Conservation (phyloP, 805 yeast genomes). For the Kodamaea leandrae region DNA sequence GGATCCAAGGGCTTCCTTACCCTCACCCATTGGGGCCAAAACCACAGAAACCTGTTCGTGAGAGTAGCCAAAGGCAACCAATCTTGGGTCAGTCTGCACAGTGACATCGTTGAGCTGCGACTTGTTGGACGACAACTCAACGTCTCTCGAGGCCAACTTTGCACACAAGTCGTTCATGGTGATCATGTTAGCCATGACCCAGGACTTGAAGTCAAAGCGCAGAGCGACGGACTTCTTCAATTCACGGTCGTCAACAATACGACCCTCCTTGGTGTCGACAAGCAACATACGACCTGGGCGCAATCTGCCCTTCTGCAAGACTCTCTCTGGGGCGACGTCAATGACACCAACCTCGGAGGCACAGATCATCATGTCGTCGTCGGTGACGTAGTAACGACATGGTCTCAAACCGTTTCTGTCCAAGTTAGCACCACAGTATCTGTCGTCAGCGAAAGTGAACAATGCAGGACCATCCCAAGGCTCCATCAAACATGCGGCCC, state of each 20-base stretch:
- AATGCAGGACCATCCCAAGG: slow-evolving; percentile 99
- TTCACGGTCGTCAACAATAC: slow-evolving; percentile 90
- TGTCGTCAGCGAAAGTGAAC: slow-evolving; percentile 93
- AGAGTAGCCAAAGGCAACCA: slow-evolving; percentile 89
- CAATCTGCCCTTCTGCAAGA: slow-evolving; percentile 87
- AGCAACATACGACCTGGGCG: slow-evolving; percentile 95
- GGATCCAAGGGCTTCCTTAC: slow-evolving; percentile 93
- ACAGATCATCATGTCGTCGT: slow-evolving; percentile 92
- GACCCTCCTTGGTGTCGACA: slow-evolving; percentile 90
- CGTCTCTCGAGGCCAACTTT: slow-evolving; percentile 49
- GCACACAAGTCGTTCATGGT: slow-evolving; percentile 71
- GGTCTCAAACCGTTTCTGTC: slow-evolving; percentile 98
- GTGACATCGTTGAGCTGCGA: slow-evolving; percentile 26
- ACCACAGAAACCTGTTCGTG: slow-evolving; percentile 83
- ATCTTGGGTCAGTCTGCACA: slow-evolving; percentile 78
- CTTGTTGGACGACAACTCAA: slow-evolving; percentile 18
- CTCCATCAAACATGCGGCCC: slow-evolving; percentile 99
- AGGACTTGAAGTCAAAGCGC: slow-evolving; percentile 86
- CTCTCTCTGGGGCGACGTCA: slow-evolving; percentile 77
- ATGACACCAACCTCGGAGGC: slow-evolving; percentile 98
- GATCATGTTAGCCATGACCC: slow-evolving; percentile 86
- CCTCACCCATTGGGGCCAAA: slow-evolving; percentile 93
- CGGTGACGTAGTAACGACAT: slow-evolving; percentile 93
- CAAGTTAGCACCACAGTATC: slow-evolving; percentile 97
- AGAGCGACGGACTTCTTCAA: slow-evolving; percentile 76